These are phyloP conservation scores for Monosporascus ibericus DNA, from an alignment of 2,329 filamentous ascomycete species.

Conservation along the genomic window DNA sequence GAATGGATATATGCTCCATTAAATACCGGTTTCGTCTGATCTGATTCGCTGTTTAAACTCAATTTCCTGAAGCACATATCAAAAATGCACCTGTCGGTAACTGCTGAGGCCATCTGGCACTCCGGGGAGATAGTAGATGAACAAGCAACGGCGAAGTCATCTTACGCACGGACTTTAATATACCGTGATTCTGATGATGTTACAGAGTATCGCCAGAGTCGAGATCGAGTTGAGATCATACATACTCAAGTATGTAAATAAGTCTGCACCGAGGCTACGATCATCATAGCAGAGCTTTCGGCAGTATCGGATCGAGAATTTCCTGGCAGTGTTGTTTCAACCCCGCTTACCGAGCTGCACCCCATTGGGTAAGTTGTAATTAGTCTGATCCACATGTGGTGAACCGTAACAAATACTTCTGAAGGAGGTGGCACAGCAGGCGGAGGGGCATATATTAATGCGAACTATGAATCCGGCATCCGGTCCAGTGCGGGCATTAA, in stretches of 20 bases:
- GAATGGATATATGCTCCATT: no score
- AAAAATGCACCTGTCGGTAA: no score
- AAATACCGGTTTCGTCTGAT: no score
- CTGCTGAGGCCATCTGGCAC: no score
- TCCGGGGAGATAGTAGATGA: background rate
- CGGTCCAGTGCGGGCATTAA: background rate
- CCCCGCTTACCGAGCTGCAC: background rate
- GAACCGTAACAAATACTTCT: background rate
- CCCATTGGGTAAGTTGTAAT: background rate
- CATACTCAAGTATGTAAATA: background rate
- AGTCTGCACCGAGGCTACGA: background rate
- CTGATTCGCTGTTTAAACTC: no score
- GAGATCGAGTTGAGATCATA: background rate
- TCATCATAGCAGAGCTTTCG: background rate
- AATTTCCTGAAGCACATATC: no score
- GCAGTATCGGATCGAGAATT: background rate
- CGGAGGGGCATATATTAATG: background rate
- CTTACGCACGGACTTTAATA: background rate
- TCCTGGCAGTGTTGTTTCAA: background rate
- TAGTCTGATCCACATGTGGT: background rate
- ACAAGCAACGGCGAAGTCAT: background rate
- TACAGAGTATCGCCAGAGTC: background rate
- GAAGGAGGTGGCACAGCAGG: background rate
- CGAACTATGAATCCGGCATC: background rate
- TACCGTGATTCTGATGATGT: background rate